phyloP scores from a whole-genome alignment of 1,284 basidiomycete species.

The Boletus mariae region DNA sequence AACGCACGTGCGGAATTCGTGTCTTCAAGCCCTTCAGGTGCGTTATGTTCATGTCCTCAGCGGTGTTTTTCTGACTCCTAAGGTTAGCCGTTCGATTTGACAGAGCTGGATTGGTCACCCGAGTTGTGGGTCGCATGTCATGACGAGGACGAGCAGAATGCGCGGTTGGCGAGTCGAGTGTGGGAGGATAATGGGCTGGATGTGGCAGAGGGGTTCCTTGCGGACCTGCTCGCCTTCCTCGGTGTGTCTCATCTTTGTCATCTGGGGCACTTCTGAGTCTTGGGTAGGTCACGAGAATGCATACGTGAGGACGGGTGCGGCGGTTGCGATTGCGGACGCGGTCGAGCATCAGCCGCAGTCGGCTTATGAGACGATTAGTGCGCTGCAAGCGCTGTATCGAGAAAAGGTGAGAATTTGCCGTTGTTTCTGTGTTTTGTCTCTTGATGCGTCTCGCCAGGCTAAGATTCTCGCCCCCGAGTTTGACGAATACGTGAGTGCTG shows the following conservation, averaged over 20 bases:
- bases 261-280: background rate
- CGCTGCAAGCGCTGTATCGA: slow-evolving; percentile 73
- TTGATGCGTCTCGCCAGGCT: slow-evolving; percentile 34
- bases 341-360: slow-evolving; percentile 73
- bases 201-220: slow-evolving; percentile 72
- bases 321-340: slow-evolving; percentile 76
- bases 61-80: too few species aligned
- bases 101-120: slow-evolving; percentile 90
- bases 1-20: slow-evolving; percentile 84
- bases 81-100: slow-evolving; percentile 85
- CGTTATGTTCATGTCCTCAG: background rate
- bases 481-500: slow-evolving; percentile 72
- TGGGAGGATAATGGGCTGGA: slow-evolving; percentile 99
- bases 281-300: slow-evolving; percentile 57
- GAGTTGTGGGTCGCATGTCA: slow-evolving; percentile 89
- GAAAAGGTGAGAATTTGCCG: slow-evolving; percentile 49
- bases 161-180: slow-evolving; percentile 73
- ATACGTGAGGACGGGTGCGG: slow-evolving; percentile 78
- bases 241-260: slow-evolving; percentile 44
- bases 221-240: slow-evolving; percentile 64
- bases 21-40: slow-evolving; percentile 89
- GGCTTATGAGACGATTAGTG: slow-evolving; percentile 45
- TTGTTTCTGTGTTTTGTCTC: too few species aligned
- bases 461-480: slow-evolving; percentile 87
- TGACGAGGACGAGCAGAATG: slow-evolving; percentile 91